Evolutionary conservation across 1,284 basidiomycete genomes (phyloP).

Genomic region (Tylopilus orsonianus): DNA sequence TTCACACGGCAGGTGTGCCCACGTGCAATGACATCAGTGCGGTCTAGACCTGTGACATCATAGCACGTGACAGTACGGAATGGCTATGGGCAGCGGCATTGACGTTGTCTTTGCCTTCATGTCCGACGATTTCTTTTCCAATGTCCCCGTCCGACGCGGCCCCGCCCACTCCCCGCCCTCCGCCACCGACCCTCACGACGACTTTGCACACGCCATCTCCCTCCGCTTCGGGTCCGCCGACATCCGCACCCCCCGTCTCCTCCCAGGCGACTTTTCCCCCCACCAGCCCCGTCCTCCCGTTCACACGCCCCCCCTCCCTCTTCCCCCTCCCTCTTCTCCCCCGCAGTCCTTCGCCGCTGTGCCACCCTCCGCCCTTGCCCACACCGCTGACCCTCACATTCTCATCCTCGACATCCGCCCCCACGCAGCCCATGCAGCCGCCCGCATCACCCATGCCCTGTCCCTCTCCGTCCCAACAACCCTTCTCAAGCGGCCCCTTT

Average conservation of each 20-base stretch:
- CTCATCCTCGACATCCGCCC: slow-evolving; percentile 88
- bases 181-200: slow-evolving; percentile 19
- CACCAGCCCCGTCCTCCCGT: slow-evolving; percentile 3
- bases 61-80: slow-evolving; percentile 26
- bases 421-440: slow-evolving; percentile 67
- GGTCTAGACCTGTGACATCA: slow-evolving; percentile 35
- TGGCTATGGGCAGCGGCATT: not conserved
- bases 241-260: slow-evolving; percentile 35
- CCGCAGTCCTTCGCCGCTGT: slow-evolving; percentile 33
- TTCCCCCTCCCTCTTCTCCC: slow-evolving; percentile 1
- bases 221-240: slow-evolving; percentile 33
- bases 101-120: slow-evolving; percentile 13
- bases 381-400: slow-evolving; percentile 34
- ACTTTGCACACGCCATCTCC: slow-evolving; percentile 42
- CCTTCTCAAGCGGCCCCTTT: slow-evolving; percentile 85
- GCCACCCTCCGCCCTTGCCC: slow-evolving; percentile 33
- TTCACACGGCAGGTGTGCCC: slow-evolving; percentile 16
- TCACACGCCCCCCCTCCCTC: not conserved
- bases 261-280: slow-evolving; percentile 22
- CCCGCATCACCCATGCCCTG: slow-evolving; percentile 72
- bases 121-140: slow-evolving; percentile 35
- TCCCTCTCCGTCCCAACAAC: slow-evolving; percentile 94
- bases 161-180: not conserved
- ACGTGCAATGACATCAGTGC: slow-evolving; percentile 29
- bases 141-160: slow-evolving; percentile 14